Base-by-base conservation (phyloP, 2,329 filamentous ascomycete species). In the Bipolaris cookei region DNA sequence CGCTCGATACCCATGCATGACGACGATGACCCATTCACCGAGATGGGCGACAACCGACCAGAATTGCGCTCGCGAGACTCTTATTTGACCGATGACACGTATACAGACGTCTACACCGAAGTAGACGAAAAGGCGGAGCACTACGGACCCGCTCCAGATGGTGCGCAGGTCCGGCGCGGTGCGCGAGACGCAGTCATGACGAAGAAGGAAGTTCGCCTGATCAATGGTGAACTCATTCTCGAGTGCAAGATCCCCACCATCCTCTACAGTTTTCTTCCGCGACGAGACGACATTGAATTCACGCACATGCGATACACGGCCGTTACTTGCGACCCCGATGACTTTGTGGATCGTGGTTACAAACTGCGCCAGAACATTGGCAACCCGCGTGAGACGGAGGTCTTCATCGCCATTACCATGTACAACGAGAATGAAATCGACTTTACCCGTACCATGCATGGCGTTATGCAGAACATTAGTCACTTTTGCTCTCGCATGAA, bases 181-280 rank as follows among this genome's bases (percentile, higher is more conserved):
- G 91, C 94, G 25, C 87, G 94, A 64, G 86, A 90, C 28, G 91
- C 92, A 3, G 91, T 97, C 69, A 94, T 94, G 86, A 87, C 90
- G 10, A 95, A 89, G 78, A 97, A 96, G 73, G 94, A 98, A 76
- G 95, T 99, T 52, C 89, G 92, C 69, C 85, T 99, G 42, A 96
- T 98, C 83, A 98, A 99, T 73, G 95, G 95, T 72, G 94, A 99
- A 78, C 88, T 99, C 51, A 94, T 99, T 56, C 83, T 99, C 44
- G 95, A 99, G 80, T 98, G 95, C 83, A 99, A 99, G 80, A 99
- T 99, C 65, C 95, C 96, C 0, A 99, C 95, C 0, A 99, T 98
- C 66, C 83, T 99, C 38, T 96, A 98, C 84, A 97, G 92, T 75
- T 99, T 99, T 79, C 80, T 99, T 60, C 96, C 96, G 0, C 87